Evolutionary conservation across 2,329 filamentous ascomycete genomes (phyloP), one percentile per base, ranked within the genome.

Genomic region (Beauveria asiatica): DNA sequence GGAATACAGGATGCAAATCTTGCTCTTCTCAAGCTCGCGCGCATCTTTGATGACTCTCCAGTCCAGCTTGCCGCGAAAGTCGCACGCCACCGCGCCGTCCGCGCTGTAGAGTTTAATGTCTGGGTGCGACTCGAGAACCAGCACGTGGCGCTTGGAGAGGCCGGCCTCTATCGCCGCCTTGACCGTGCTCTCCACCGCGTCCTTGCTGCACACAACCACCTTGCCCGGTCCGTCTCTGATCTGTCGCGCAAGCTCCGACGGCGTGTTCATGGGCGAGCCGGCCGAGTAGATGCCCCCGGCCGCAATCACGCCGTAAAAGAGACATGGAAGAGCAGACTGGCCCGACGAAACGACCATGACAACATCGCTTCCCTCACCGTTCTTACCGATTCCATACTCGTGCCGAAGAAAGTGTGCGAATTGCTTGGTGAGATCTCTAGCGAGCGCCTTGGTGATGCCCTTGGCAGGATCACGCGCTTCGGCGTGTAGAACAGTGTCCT

Each of bases 251-350:
- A 86, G 69, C 27, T 86, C 83, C 2, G 72, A 65, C 0, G 76
- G 72, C 0, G 82, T 83, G 5, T 75, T 78, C 0, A 76, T 74
- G 0, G 80, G 74, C 51, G 76, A 80, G 0, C 81, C 81, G 5
- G 81, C 78, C 7, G 80, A 82, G 65, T 83, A 86, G 27, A 86
- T 76, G 19, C 82, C 84, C 1, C 79, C 83, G 2, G 83, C 82
- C 3, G 80, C 83, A 50, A 86, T 74, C 57, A 84, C 77, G 16
- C 78, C 80, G 63, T 77, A 85, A 66, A 83, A 82, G 1, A 83
- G 64, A 13, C 78, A 73, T 0, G 82, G 77, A 0, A 85, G 72
- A 5, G 83, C 73, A 50, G 78, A 78, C 64, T 85, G 80, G 2
- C 83, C 83, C 0, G 79, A 78, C 1, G 80, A 82, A 30, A 85